Evolutionary conservation across 2,329 filamentous ascomycete species (phyloP), one percentile per base, ranked within the genome.

Genomic region (Hymenoscyphus albidus): DNA sequence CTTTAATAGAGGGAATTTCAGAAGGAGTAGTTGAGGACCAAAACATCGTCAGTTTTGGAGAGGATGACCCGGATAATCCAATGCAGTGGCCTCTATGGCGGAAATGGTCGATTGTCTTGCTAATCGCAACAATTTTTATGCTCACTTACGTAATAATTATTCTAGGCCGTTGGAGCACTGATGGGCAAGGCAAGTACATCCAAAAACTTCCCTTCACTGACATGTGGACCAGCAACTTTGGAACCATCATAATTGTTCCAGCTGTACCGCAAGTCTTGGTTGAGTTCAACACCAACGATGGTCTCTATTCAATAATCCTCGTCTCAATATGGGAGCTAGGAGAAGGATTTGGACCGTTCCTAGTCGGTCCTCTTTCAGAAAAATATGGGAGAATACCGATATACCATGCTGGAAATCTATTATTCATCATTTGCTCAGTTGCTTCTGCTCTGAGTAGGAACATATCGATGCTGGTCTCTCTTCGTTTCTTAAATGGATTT

Each of bases 311-410:
- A 42, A 42, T 38, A 22, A 32, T 59, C 12, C 18, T 59, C 38
- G 38, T 59, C 16, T 59, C 57, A 6, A 59, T 59, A 2, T 59
- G 16, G 16, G 38, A 39, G 12, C n/a, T 59, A 22, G 57, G 57
- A 16, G 32, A 22, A 65, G 79, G 79, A 22, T 77, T 78, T 16
- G 79, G 79, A 0, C 79, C 79, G 0, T 56, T 69, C 5, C 59
- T 90, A 2, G 90, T 87, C 85, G 88, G 87, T 2, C 87, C 87
- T 0, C 74, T 81, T 5, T 80, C 80, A 0, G 81, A 83, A 64
- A 70, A 82, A 0, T 82, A 79, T 58, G 82, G 81, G 0, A 70
- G 82, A 0, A 67, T 74, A 58, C 64, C 66, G 0, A 70, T 83
- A 14, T 67, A 80, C 2, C 78, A 81, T 58, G 62, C 68, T 0